phyloP scores from a whole-genome alignment of 1,139 yeast genomes.

The Geotrichum bryndzae region DNA sequence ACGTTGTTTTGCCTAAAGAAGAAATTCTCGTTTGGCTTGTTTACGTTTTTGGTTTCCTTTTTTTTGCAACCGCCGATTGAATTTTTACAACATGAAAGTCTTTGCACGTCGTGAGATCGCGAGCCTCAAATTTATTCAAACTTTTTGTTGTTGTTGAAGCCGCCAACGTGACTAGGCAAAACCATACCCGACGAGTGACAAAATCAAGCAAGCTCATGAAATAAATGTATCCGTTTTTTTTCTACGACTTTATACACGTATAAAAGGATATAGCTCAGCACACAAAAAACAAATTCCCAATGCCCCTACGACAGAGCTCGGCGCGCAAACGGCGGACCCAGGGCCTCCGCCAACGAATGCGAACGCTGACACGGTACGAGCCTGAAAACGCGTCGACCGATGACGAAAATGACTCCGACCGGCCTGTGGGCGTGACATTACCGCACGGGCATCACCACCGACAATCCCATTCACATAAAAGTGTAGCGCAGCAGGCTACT shows the following conservation, averaged over 20 bases:
- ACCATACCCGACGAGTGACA: neutral
- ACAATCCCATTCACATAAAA: neutral
- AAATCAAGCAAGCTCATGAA: neutral
- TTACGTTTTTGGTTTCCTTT: neutral
- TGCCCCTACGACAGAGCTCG: slow-evolving; percentile 13
- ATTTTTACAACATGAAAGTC: neutral
- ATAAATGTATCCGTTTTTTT: neutral
- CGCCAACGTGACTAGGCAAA: neutral
- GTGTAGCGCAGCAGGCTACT: neutral
- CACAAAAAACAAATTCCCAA: neutral
- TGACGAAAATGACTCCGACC: slow-evolving; percentile 7
- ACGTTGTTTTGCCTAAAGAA: neutral
- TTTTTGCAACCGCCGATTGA: neutral
- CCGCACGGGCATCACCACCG: neutral
- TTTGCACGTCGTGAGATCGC: neutral
- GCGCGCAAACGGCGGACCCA: slow-evolving; percentile 11
- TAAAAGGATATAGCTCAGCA: neutral
- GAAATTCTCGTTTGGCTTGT: neutral
- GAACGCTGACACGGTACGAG: slow-evolving; percentile 14
- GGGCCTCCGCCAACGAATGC: slow-evolving; percentile 13
- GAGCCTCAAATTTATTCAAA: neutral
- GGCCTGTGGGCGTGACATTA: neutral
- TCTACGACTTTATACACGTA: neutral
- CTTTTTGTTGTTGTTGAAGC: neutral
- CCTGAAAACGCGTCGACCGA: slow-evolving; percentile 10